Base-by-base conservation (phyloP, 1,139 yeast species). In the Nakaseomyces delphensis region DNA sequence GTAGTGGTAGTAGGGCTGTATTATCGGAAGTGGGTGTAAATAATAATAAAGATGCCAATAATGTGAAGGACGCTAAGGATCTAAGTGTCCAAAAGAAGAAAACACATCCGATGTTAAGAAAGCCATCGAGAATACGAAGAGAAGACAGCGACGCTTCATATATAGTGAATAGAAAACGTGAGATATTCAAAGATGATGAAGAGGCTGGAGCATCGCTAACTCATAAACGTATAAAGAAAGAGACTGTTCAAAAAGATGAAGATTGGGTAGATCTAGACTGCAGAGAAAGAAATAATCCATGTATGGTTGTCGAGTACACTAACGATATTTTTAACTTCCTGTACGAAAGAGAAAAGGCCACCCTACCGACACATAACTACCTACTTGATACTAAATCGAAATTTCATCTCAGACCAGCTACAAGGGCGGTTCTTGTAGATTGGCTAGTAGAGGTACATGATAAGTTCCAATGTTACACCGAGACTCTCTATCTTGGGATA, bases 361-460 rank as follows among this genome's bases (percentile, higher is more conserved):
- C 87, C 49, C 68, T 83, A 59, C 95, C 96, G 9, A 79, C 77
- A 52, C 70, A 89, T 8, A 73, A 77, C 51, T 86, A 85, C 56
- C 67, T 86, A 10, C 29, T 37, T 24, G 52, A 48, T 24, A 31
- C 38, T 19, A 46, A 48, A 2, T 54, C 54, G 10, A 42, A 93
- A 78, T 65, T 71, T 72, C 45, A 78, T 45, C 65, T 85, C 51
- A 77, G 82, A 55, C 95, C 96, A 50, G 76, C 79, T 50, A 84
- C 85, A 84, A 74, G 96, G 51, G 83, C 91, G 11, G 84, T 89
- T 39, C 68, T 89, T 48, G 86, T 89, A 19, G 96, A 91, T 64
- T 89, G 97, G 97, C 71, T 89, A 51, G 87, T 87, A 14, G 95
- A 87, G 61, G 93, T 89, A 63, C 97, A 89, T 65, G 69, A 79